Base-by-base conservation (phyloP, 1,139 yeast species). In the Sporopachydermia cereana region DNA sequence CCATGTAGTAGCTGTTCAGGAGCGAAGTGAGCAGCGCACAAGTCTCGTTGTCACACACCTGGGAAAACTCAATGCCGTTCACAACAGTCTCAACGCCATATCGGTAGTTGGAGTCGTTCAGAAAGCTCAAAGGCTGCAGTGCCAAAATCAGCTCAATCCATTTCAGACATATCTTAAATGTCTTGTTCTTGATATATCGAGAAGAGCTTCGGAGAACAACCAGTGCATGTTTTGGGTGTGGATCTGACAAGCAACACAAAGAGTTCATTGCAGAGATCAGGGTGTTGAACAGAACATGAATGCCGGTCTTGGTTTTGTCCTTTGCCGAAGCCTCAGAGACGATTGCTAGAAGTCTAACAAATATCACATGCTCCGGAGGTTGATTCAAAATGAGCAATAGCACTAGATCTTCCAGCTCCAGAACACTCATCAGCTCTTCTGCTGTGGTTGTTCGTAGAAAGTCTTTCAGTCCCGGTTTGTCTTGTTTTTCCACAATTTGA, bases 151-250 rank as follows among this genome's bases (percentile, higher is more conserved):
- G 22, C 22, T 34, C 39, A 16, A 34, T 34, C 39, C 39, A 34
- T 34, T 34, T 34, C 39, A 34, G 17, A 34, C 39, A 34, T 16
- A 21, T 34, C 39, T 34, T 34, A 21, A 34, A 34, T 7, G 39
- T 34, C 22, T 34, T 34, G 39, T 34, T 34, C n/a, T 34, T 34
- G 17, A 34, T 34, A n/a, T 34, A 34, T 21, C 39, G 39, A 12
- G n/a, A 34, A 20, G 9, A 34, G 17, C 17, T 34, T n/a, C n/a
- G 18, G 12, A 34, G n/a, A 34, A 34, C 39, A 7, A 7, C n/a
- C 22, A 34, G 17, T 12, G 22, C 39, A n/a, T n/a, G n/a, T n/a
- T n/a, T n/a, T n/a, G n/a, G n/a, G n/a, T n/a, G n/a, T 14, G 29
- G 29, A 7, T 25, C 29, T 14, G 7, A 7, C 7, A 14, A 7